Evolutionary conservation across 2,329 filamentous ascomycete genomes (phyloP).

Genomic region (Volutella citrinella): DNA sequence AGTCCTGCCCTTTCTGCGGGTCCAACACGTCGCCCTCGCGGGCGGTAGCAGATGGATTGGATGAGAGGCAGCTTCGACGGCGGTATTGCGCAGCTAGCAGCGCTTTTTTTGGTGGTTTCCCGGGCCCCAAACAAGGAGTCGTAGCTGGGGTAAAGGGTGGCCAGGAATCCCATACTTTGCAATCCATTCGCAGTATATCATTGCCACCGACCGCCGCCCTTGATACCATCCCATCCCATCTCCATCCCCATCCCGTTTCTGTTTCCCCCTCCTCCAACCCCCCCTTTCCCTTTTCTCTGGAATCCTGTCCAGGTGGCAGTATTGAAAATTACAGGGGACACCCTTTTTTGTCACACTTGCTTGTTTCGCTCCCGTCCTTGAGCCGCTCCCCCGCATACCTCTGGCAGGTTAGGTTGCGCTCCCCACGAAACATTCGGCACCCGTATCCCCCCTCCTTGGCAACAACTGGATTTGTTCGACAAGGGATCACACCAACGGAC

Average conservation of each 20-base stretch:
- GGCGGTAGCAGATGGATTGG: no score
- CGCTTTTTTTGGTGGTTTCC: no score
- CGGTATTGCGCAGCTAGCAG: no score
- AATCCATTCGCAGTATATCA: no score
- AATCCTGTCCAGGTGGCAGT: constrained; percentile 11
- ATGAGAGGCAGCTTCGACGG: no score
- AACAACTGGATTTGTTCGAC: no score
- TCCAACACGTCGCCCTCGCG: no score
- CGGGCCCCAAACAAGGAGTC: background rate
- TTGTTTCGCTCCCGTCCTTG: constrained; percentile 1
- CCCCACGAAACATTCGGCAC: no score
- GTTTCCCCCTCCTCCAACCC: constrained; percentile 3
- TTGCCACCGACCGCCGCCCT: constrained; percentile 4
- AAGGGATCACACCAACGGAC: no score
- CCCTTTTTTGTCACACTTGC: constrained; percentile 2
- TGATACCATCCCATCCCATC: constrained; percentile 13
- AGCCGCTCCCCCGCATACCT: constrained; percentile 9
- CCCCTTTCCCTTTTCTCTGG: constrained; percentile 10
- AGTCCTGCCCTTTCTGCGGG: no score
- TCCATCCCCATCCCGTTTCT: constrained; percentile 3
- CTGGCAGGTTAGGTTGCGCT: constrained; percentile 12
- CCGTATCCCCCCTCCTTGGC: no score
- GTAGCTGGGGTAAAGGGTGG: background rate
- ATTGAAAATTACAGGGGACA: no score
- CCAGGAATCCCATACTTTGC: constrained; percentile 3